Evolutionary conservation across 768 basidiomycete species (phyloP).

Genomic region (Podaxis sp.): DNA sequence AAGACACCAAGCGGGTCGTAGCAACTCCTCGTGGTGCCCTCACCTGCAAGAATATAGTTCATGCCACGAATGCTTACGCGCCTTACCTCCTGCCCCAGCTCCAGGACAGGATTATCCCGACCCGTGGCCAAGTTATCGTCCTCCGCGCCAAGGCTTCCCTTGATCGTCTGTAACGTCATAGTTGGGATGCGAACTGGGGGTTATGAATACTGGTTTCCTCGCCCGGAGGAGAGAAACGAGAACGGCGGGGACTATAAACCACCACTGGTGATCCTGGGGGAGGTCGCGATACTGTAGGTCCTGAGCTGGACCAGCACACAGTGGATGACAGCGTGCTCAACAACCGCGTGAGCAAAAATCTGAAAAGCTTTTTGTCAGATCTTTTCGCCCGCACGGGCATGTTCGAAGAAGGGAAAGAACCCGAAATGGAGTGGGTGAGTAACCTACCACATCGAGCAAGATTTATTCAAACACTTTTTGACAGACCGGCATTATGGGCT

Average conservation of each 20-base stretch:
- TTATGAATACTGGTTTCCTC: constrained; percentile 86
- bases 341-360: constrained; percentile 40
- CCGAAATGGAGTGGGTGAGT: constrained; percentile 83
- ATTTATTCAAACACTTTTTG: no score
- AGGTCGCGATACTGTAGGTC: constrained; percentile 47
- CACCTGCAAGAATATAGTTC: constrained; percentile 63
- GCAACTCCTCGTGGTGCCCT: constrained; percentile 66
- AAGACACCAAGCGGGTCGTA: neutral
- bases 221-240: constrained; percentile 34
- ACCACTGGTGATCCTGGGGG: constrained; percentile 78
- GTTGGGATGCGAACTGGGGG: constrained; percentile 53
- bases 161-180: constrained; percentile 38
- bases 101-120: constrained; percentile 56
- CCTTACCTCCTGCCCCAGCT: constrained; percentile 63
- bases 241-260: constrained; percentile 26
- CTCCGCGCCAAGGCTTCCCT: constrained; percentile 36
- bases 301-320: constrained; percentile 47
- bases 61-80: constrained; percentile 87
- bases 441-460: neutral
- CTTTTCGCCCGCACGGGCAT: constrained; percentile 48
- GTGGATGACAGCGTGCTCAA: constrained; percentile 61
- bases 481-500: constrained; percentile 86
- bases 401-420: constrained; percentile 45
- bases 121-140: constrained; percentile 66
- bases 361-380: constrained; percentile 59